These are phyloP conservation scores for Ascochyta lentis DNA, from an alignment of 2,329 filamentous ascomycete genomes.

Conservation along the genomic window DNA sequence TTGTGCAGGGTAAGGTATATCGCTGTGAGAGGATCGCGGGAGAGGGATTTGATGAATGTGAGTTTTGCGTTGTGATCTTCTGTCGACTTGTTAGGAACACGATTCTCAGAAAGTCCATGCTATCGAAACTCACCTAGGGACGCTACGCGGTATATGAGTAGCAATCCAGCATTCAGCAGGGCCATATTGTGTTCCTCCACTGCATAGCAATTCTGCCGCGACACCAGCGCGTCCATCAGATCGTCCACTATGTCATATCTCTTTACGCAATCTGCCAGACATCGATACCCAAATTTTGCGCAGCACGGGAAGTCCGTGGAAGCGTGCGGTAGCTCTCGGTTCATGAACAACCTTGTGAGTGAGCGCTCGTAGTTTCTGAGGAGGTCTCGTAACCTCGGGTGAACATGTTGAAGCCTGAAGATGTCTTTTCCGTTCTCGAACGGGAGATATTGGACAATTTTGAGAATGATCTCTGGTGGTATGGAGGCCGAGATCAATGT, in stretches of 20 bases:
- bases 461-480: slow-evolving; percentile 38
- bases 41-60: slow-evolving; percentile 30
- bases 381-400: slow-evolving; percentile 27
- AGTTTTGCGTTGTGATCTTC: slow-evolving; percentile 23
- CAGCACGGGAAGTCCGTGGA: slow-evolving; percentile 35
- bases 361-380: slow-evolving; percentile 37
- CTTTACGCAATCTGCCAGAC: slow-evolving; percentile 37
- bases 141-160: slow-evolving; percentile 34
- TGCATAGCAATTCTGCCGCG: slow-evolving; percentile 33
- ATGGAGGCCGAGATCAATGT: slow-evolving; percentile 26
- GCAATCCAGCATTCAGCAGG: slow-evolving; percentile 34
- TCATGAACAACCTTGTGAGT: slow-evolving; percentile 30
- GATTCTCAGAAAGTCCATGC: not conserved
- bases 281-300: slow-evolving; percentile 22
- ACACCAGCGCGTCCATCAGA: slow-evolving; percentile 39
- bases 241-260: slow-evolving; percentile 41
- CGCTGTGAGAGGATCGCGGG: slow-evolving; percentile 32
- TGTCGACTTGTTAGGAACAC: slow-evolving; percentile 16
- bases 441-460: slow-evolving; percentile 34
- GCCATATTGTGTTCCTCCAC: slow-evolving; percentile 35
- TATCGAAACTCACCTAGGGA: slow-evolving; percentile 23
- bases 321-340: slow-evolving; percentile 37
- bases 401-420: slow-evolving; percentile 23
- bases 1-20: slow-evolving; percentile 40
- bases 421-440: slow-evolving; percentile 33